phyloP scores from a whole-genome alignment of 345 rosid genomes.

The Melaleuca quinquenervia region DNA sequence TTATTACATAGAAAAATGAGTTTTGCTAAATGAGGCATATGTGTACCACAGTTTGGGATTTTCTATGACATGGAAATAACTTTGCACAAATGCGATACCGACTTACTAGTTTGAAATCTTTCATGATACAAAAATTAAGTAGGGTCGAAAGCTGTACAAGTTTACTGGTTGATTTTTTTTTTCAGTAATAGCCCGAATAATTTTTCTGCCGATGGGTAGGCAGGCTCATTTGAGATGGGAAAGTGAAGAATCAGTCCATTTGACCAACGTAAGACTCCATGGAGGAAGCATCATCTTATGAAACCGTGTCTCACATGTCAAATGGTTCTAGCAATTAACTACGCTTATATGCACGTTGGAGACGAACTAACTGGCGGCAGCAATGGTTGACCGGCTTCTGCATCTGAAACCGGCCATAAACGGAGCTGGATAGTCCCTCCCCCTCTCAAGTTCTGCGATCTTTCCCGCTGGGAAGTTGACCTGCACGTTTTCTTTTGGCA shows the following conservation, averaged over 20 bases:
- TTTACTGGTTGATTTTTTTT: too few relatives aligned
- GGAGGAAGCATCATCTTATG: neutral
- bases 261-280: neutral
- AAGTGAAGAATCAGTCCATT: neutral
- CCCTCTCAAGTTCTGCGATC: neutral
- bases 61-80: neutral
- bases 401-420: neutral
- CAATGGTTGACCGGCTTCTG: neutral
- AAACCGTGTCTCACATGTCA: neutral
- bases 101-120: neutral
- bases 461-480: neutral
- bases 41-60: neutral
- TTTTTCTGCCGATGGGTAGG: neutral
- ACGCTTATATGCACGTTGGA: neutral
- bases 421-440: neutral
- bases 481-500: neutral
- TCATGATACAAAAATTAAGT: neutral
- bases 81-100: fast-evolving
- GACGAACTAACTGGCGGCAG: neutral
- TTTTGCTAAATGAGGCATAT: neutral
- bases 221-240: neutral
- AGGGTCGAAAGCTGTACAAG: too few relatives aligned
- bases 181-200: too few relatives aligned
- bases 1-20: neutral
- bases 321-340: neutral